Evolutionary conservation across 2,329 filamentous ascomycete genomes (phyloP).

Genomic region (Didymella exigua): DNA sequence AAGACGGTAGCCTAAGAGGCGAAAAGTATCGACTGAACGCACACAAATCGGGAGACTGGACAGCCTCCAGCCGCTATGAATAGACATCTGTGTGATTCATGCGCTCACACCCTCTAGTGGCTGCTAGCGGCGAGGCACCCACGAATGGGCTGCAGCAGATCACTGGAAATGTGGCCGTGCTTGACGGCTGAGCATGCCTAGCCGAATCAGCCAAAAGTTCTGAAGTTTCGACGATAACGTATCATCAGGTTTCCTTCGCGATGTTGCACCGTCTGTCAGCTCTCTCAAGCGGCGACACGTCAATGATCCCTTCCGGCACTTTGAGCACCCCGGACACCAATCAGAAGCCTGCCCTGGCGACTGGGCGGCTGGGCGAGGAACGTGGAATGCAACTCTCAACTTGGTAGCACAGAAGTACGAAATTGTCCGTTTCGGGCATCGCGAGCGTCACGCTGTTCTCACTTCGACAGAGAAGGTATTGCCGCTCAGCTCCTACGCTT

Average conservation of each 20-base stretch:
- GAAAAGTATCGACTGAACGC: slow-evolving; percentile 9
- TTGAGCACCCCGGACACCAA: slow-evolving; percentile 2
- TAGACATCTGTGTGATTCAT: slow-evolving; percentile 32
- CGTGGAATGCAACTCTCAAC: slow-evolving; percentile 10
- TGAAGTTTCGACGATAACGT: background rate
- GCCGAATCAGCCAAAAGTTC: background rate
- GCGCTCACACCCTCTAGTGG: slow-evolving; percentile 27
- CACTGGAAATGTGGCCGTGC: slow-evolving; percentile 29
- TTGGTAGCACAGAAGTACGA: slow-evolving; percentile 8
- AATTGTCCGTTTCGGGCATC: slow-evolving; percentile 2
- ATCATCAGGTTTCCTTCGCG: background rate
- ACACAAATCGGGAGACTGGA: slow-evolving; percentile 2
- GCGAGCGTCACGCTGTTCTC: background rate
- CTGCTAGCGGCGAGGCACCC: slow-evolving; percentile 23
- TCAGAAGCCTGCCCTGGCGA: background rate
- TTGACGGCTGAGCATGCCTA: slow-evolving; percentile 22
- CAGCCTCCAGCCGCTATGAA: slow-evolving; percentile 28
- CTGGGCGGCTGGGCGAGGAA: slow-evolving; percentile 2
- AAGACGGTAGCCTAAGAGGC: slow-evolving; percentile 3
- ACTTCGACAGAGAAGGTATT: background rate
- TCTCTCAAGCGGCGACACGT: background rate
- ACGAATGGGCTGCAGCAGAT: slow-evolving; percentile 28
- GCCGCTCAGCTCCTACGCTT: background rate
- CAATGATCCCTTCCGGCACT: background rate
- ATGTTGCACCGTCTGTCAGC: slow-evolving; percentile 11